phyloP scores from a whole-genome alignment of 805 yeast genomes.

The Torulaspora franciscae region DNA sequence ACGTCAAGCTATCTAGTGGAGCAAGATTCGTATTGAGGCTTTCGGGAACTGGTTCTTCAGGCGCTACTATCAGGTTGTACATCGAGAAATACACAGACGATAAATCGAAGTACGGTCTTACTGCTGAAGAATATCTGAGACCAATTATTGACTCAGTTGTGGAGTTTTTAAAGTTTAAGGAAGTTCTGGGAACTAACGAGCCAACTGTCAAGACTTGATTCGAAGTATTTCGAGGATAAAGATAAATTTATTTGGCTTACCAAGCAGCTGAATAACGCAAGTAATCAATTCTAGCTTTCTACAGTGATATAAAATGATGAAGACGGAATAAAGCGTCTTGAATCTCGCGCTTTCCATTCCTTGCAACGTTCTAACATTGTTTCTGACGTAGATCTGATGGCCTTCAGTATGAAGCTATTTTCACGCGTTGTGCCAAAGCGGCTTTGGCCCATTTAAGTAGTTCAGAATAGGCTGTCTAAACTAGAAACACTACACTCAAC shows the following conservation, averaged over 20 bases:
- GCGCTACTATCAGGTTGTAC: constrained; percentile 93
- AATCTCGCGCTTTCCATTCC: too few species aligned
- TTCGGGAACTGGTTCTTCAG: constrained; percentile 96
- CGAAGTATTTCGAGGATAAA: constrained; percentile 7
- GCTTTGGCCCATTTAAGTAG: too few species aligned
- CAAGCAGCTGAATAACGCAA: background rate
- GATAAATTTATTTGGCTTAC: background rate
- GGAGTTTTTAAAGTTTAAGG: constrained; percentile 62
- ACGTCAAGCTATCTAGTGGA: constrained; percentile 73
- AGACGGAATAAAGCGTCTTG: too few species aligned
- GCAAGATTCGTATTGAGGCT: constrained; percentile 82
- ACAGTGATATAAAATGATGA: too few species aligned
- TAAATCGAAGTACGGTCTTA: constrained; percentile 41
- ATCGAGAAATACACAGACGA: constrained; percentile 77
- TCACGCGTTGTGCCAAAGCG: too few species aligned
- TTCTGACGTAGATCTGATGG: too few species aligned
- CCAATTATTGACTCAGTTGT: constrained; percentile 60
- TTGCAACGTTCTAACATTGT: too few species aligned
- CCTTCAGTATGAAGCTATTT: too few species aligned
- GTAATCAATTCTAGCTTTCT: too few species aligned
- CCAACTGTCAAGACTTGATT: constrained; percentile 81
- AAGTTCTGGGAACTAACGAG: constrained; percentile 69
- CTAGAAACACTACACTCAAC: background rate
- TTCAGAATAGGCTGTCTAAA: background rate
- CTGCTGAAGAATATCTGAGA: constrained; percentile 65